A percentile compares a stretch with the other conserved stretches of the same genome.
Conservation (phyloP, 495 filamentous ascomycete species). For the Penicillium psychrofluorescens region DNA sequence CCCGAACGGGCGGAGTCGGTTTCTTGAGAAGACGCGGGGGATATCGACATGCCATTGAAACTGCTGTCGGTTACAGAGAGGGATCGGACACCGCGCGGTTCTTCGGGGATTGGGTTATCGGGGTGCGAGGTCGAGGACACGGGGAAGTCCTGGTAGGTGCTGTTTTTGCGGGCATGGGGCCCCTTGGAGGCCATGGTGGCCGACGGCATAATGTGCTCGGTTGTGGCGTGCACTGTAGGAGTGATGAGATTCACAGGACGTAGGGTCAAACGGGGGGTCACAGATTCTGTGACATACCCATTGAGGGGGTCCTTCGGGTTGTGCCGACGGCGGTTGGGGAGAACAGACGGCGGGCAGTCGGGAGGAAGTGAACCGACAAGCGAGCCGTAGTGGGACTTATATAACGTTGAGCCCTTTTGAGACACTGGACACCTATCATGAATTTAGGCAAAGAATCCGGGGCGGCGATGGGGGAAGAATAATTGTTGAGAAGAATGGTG, state of each 20-base stretch:
- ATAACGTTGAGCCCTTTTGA: too few relatives aligned
- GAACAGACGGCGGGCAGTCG: not conserved
- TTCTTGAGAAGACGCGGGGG: constrained; percentile 29
- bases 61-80: constrained; percentile 33
- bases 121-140: constrained; percentile 47
- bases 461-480: too few relatives aligned
- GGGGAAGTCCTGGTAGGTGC: constrained; percentile 30
- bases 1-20: constrained; percentile 29
- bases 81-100: constrained; percentile 38
- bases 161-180: constrained; percentile 17
- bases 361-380: too few relatives aligned
- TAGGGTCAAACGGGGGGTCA: too few relatives aligned
- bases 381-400: too few relatives aligned
- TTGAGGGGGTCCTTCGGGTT: constrained; percentile 21
- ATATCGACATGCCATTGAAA: constrained; percentile 28
- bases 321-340: constrained; percentile 43
- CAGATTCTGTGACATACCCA: constrained; percentile 1
- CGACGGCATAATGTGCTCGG: constrained; percentile 19
- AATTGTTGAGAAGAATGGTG: too few relatives aligned
- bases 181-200: constrained; percentile 17
- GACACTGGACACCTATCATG: too few relatives aligned
- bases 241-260: not conserved
- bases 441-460: too few relatives aligned
- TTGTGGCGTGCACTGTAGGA: constrained; percentile 29
- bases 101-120: constrained; percentile 49